Evolutionary conservation across 2,329 filamentous ascomycete species (phyloP), one percentile per base, ranked within the genome.

Genomic region (Fusarium guadeloupense): DNA sequence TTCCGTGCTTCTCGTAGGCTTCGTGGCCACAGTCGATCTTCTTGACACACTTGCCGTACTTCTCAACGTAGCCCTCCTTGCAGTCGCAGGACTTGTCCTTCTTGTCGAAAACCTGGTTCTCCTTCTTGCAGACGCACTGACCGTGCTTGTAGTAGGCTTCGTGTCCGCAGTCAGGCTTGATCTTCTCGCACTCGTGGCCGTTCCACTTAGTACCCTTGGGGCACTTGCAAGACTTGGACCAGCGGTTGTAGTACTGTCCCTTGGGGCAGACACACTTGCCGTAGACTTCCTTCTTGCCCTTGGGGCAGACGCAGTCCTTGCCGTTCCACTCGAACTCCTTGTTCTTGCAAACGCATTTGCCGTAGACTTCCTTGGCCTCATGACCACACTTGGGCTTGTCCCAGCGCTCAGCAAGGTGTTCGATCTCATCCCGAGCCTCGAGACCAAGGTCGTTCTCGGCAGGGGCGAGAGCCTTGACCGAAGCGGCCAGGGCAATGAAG

Each of bases 61-160:
- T 26, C 12, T 20, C 65, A 41, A 35, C 53, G 41, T 44, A 52
- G 2, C 56, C 59, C 1, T 46, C 7, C 57, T 67, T 64, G 49
- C 64, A 67, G 19, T 23, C 35, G 35, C 64, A 66, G 33, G 39
- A 44, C 55, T 61, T 64, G 35, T 25, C 21, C 26, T 63, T 28
- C 45, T 57, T 50, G 53, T 66, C 25, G 25, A 48, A 67, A 20
- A 59, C 44, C 39, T 61, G 55, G 50, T 47, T 53, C 20, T 53
- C 30, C 49, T 55, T 68, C 45, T 55, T 66, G 47, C 64, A 67
- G 34, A 67, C 59, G 12, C 64, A 67, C n/a, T 17, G 46, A n/a
- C 50, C 59, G 28, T 56, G 44, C 48, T 56, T 67, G 44, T 54
- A 67, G 20, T 65, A 47, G 8, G 64, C 64, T 12, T 67, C 46